A percentile compares a stretch with the other conserved stretches of the same genome.
These are phyloP conservation scores for Rauvolfia tetraphylla DNA, from an alignment of 257 asterid species.

Conservation along the genomic window DNA sequence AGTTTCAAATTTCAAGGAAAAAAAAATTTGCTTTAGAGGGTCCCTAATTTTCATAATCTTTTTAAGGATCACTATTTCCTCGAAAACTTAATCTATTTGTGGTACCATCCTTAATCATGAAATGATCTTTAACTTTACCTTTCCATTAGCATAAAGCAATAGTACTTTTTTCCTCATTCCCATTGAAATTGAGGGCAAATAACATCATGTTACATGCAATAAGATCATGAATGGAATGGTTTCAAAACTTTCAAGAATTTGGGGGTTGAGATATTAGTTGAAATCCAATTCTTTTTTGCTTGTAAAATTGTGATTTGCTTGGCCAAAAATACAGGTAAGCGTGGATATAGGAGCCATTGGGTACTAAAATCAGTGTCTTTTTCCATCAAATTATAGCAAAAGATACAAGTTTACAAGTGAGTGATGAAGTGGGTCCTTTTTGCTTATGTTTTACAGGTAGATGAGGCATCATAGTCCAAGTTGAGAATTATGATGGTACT, in stretches of 20 bases:
- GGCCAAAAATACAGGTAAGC: slow-evolving; percentile 13
- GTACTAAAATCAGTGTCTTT: slow-evolving; percentile 37
- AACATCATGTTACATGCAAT: not conserved
- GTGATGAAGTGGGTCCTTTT: slow-evolving; percentile 37
- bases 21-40: slow-evolving; percentile 13
- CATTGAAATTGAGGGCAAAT: not conserved
- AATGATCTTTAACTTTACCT: slow-evolving; percentile 5
- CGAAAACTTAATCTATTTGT: slow-evolving; percentile 9
- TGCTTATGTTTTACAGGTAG: slow-evolving; percentile 19
- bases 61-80: not conserved
- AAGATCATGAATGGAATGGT: not conserved
- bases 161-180: not conserved
- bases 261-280: not conserved
- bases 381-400: slow-evolving; percentile 25
- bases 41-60: slow-evolving; percentile 13
- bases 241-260: not conserved
- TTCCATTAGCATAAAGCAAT: not conserved
- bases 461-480: slow-evolving; percentile 31
- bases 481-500: slow-evolving; percentile 37
- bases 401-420: slow-evolving; percentile 17
- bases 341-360: not conserved
- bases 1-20: slow-evolving; percentile 32
- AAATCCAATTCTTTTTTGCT: not conserved
- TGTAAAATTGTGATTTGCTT: slow-evolving; percentile 15
- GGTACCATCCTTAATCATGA: slow-evolving; percentile 9